Percentiles rank a stretch among this genome's conserved stretches.
phyloP scores from a whole-genome alignment of 345 rosid genomes.

The Cardamine chenopodiifolia region DNA sequence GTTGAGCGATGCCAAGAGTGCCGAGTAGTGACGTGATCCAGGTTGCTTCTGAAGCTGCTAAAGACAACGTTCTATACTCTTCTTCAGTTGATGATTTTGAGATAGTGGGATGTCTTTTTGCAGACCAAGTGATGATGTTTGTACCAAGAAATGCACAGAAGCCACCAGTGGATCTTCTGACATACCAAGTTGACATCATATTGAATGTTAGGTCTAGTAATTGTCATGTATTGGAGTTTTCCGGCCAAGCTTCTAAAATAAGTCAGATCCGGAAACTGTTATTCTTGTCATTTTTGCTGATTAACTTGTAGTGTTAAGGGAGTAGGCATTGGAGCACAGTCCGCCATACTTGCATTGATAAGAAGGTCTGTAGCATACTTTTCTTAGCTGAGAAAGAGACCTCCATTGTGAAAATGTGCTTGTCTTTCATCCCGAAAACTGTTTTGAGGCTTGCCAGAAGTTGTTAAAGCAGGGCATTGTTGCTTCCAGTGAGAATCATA shows the following conservation, averaged over 20 bases:
- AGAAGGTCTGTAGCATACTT: too few species aligned
- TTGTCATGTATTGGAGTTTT: background rate
- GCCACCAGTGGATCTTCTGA: background rate
- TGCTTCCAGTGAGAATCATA: too few species aligned
- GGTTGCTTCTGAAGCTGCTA: too few species aligned
- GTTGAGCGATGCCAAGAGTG: too few species aligned
- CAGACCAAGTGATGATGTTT: too few species aligned
- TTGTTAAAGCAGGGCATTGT: fast-evolving
- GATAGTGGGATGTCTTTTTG: too few species aligned
- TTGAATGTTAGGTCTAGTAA: background rate
- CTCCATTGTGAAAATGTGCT: too few species aligned
- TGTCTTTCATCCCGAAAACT: background rate
- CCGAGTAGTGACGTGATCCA: too few species aligned
- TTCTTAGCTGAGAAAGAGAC: too few species aligned
- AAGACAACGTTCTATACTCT: too few species aligned
- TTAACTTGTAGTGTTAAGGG: background rate
- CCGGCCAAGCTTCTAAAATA: background rate
- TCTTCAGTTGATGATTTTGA: background rate
- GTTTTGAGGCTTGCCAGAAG: fast-evolving
- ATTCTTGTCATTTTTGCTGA: background rate
- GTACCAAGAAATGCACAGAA: background rate
- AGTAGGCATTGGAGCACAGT: background rate
- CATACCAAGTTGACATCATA: background rate
- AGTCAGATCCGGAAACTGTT: background rate
- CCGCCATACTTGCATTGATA: background rate